Percentiles rank a stretch among this genome's conserved stretches.
Evolutionary conservation across 1,139 yeast genomes (phyloP).

Genomic region (Geotrichum phurueaensis): DNA sequence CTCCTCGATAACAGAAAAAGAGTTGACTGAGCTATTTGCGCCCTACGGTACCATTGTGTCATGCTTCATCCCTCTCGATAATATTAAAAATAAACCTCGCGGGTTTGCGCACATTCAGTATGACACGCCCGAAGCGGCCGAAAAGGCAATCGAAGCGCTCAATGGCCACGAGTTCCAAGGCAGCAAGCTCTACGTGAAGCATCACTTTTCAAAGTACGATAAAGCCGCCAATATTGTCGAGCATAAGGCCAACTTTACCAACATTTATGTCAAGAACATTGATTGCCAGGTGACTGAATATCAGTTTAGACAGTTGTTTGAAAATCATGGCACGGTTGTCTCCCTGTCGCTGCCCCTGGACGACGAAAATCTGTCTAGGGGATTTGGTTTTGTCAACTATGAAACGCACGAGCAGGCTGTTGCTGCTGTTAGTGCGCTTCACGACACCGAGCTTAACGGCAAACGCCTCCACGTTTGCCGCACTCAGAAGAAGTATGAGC

Average conservation of each 20-base stretch:
- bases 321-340: constrained; percentile 54
- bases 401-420: constrained; percentile 74
- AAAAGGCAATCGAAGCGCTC: constrained; percentile 79
- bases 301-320: constrained; percentile 15
- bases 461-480: constrained; percentile 78
- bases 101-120: constrained; percentile 94
- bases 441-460: constrained; percentile 69
- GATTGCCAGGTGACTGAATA: constrained; percentile 34
- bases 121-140: constrained; percentile 73
- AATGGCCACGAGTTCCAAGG: constrained; percentile 85
- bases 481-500: constrained; percentile 90
- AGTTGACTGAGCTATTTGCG: constrained; percentile 72
- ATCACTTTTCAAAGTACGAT: constrained; percentile 78
- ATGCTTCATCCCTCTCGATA: constrained; percentile 86
- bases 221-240: constrained; percentile 81
- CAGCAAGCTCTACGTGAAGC: constrained; percentile 82
- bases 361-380: constrained; percentile 76
- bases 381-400: constrained; percentile 85
- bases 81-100: constrained; percentile 35
- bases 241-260: constrained; percentile 77
- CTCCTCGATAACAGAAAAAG: constrained; percentile 73
- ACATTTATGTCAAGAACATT: constrained; percentile 79
- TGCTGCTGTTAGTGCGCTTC: constrained; percentile 73
- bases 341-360: constrained; percentile 64
- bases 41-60: constrained; percentile 85